Base-by-base conservation (phyloP, 2,329 filamentous ascomycete genomes). In the Eutypella sp. region DNA sequence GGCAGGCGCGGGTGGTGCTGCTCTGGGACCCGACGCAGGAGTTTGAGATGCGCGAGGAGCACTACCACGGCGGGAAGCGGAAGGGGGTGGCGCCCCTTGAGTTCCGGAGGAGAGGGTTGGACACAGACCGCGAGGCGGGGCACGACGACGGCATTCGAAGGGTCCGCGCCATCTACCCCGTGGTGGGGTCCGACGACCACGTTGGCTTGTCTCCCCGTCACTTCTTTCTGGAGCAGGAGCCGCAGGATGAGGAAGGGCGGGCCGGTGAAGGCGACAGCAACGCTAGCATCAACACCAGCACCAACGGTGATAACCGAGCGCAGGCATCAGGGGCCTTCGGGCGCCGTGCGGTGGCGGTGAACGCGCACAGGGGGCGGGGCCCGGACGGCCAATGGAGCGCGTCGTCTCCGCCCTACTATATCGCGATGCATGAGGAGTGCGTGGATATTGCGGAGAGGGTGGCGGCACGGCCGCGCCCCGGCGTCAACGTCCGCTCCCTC, bases 21-120 rank as follows among this genome's bases (percentile, higher is more conserved):
- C 49, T 58, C 20, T 52, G 47, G 34, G 53, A 56, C 39, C 51
- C 53, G 10, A 45, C 34, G 6, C 29, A 43, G 10, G 50, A 57
- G 44, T 54, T 57, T 16, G 54, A 56, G 22, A 43, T 40, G 6
- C 31, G 51, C 3, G 47, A 50, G 39, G 27, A 41, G 41, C 47
- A 56, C 19, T 52, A 57, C 42, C 34, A 41, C 22, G 54, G 45
- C 7, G 53, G 53, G 24, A 56, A 57, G 44, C 36, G 40, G 18
- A 41, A 23, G 19, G 33, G 44, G 9, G 45, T 41, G 5, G 34
- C 46, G 6, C 38, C 31, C 7, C 29, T 47, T 2, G 27, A 41
- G 5, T 18, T 48, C 18, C 34, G 23, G 13, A 8, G 34, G 10
- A 19, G 13, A 5, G 34, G 10, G 9, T 31, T 39, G 4, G n/a